Base-by-base conservation (phyloP, 1,139 yeast species). In the Eremothecium cymbalariae region DNA sequence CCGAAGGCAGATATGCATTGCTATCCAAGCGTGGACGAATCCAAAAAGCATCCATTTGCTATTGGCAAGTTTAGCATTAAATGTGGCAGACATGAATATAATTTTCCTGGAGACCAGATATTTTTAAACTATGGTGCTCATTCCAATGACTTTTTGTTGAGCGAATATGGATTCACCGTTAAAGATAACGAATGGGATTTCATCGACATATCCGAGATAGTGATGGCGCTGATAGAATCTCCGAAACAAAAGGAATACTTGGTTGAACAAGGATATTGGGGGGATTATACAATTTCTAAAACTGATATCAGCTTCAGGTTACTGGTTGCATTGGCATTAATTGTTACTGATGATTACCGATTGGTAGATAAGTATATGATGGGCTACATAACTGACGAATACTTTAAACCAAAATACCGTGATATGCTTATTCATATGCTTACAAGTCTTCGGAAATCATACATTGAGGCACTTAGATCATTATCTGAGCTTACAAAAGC, bases 41-140 rank as follows among this genome's bases (percentile, higher is more conserved):
- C 34, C 4, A 32, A 39, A 20, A 31, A 33, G 32, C 46, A 46
- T n/a, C 37, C 39, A 12, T 27, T 34, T 39, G 44, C 43, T 3
- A 14, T 50, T 9, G 53, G 53, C 8, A 40, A 43, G 16, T 55
- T 55, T 28, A 40, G 38, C 20, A 44, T 55, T n/a, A 36, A 36
- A 11, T 41, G 46, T 21, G 57, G 60, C 7, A 23, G 33, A 8
- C 34, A 45, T 24, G 17, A 25, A 11, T 52, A 47, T 4, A 70
- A 74, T 40, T 35, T 41, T 0, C 38, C 50, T 0, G 74, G 65
- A 3, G 78, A 76, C 12, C 93, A 88, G 55, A 47, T 88, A 2
- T 74, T 63, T 47, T 67, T 90, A 44, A 74, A 80, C 35, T 90
- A 90, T 54, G 97, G 97, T 0, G 78, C 95, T 0, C 96, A 88